Base-by-base conservation (phyloP, 306 rosid genomes). In the Sindora glabra region DNA sequence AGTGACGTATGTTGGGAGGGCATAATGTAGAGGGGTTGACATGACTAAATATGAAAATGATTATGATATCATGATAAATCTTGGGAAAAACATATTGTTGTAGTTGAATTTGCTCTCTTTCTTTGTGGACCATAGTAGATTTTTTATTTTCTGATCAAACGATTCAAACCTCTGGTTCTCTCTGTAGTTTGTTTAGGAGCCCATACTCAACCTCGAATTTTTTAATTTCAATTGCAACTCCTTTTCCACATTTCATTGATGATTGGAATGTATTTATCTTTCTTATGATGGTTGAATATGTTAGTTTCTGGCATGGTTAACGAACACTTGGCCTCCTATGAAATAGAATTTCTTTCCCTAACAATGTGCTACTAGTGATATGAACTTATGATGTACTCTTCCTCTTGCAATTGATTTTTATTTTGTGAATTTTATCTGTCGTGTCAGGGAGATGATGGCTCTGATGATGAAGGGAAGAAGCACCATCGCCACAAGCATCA, bases 391-490 rank as follows among this genome's bases (percentile, higher is more conserved):
- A 33, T 16, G 40, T 15, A 19, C 11, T n/a, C n/a, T 50, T 52
- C 21, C 11, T 15, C 1, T 44, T 44, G 25, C 50, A 59, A n/a
- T 14, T 12, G 16, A 13, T 45, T 24, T 61, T n/a, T 33, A 52
- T 34, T 30, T 11, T 10, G 18, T 61, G 60, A 33, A 54, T 41
- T 38, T 57, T 26, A 48, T 15, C 40, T 59, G 22, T 26, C 23
- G 21, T 57, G 37, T 40, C 83, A 81, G 90, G 89, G 89, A 32
- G 70, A 70, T 8, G 89, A 79, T 2, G 61, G 51, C 61, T 64
- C 77, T 0, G 90, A 77, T 49, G 90, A 83, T 24, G 94, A 77
- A 5, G 76, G 64, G 72, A 80, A 68, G 67, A 85, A 74, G 78
- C 81, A 65, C 59, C 65, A 68, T 46, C 84, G 54, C 48, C 2